Conservation (phyloP, 1,139 yeast species). For the Insectozyma bohioensis region DNA sequence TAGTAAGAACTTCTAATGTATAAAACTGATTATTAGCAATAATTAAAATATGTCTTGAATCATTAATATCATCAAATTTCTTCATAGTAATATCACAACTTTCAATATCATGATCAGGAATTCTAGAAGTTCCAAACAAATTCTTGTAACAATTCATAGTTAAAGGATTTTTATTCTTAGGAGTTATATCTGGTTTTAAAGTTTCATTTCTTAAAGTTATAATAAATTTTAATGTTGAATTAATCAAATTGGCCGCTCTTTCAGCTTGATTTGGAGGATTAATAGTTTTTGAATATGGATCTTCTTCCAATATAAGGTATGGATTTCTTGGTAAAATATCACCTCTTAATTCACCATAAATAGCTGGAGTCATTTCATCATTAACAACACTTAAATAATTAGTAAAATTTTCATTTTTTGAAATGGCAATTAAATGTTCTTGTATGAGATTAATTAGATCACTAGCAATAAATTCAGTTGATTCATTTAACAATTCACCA, state of each 20-base stretch:
- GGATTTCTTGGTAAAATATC: conserved; percentile 77
- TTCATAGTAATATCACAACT: conserved; percentile 29
- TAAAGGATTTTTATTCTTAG: conserved; percentile 48
- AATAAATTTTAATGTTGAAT: conserved; percentile 65
- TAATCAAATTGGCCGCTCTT: conserved; percentile 63
- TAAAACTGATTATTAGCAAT: conserved; percentile 66
- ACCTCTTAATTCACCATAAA: conserved; percentile 63
- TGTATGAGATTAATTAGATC: conserved; percentile 49
- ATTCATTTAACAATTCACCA: conserved; percentile 34
- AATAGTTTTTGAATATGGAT: conserved; percentile 56
- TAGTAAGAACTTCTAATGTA: conserved; percentile 54
- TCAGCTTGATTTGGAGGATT: conserved; percentile 66
- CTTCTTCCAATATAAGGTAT: conserved; percentile 68
- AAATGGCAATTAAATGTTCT: conserved; percentile 46
- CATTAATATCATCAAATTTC: conserved; percentile 24
- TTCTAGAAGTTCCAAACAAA: conserved; percentile 66
- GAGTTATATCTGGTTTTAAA: conserved; percentile 57
- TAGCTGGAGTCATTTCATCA: conserved; percentile 59
- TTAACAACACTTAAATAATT: conserved; percentile 64
- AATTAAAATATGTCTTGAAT: conserved; percentile 52
- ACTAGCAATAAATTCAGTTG: conserved; percentile 45
- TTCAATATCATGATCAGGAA: conserved; percentile 42
- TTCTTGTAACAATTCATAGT: conserved; percentile 68
- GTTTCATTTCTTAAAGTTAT: conserved; percentile 54
- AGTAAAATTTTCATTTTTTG: conserved; percentile 28